phyloP scores from a whole-genome alignment of 305 asterid genomes.

The Ilex paraguariensis region DNA sequence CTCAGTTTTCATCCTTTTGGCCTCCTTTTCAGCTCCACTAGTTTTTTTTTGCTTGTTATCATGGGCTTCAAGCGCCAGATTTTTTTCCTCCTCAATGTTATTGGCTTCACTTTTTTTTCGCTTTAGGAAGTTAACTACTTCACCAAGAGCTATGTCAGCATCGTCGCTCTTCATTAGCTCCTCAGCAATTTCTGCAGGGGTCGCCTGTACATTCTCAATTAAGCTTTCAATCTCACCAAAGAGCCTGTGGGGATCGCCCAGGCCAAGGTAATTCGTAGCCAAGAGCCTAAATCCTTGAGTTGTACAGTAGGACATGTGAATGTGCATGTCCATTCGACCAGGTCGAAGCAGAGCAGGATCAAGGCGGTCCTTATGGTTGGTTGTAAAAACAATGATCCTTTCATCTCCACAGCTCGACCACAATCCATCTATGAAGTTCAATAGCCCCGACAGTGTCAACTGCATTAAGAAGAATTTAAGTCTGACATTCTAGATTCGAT shows the following conservation, averaged over 20 bases:
- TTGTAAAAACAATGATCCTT: constrained; percentile 57
- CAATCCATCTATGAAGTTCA: constrained; percentile 74
- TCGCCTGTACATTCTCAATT: constrained; percentile 21
- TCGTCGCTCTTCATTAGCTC: constrained; percentile 44
- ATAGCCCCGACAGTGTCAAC: constrained; percentile 57
- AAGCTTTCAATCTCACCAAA: constrained; percentile 27
- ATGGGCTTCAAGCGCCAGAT: constrained; percentile 4
- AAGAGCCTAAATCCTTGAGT: constrained; percentile 39
- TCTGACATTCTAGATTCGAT: not conserved
- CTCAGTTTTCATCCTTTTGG: constrained; percentile 2
- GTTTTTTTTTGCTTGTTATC: constrained; percentile 7
- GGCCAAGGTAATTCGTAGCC: constrained; percentile 43
- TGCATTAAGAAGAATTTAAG: constrained; percentile 3
- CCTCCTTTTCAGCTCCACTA: not conserved
- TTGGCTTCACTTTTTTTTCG: constrained; percentile 12
- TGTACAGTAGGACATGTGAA: constrained; percentile 62
- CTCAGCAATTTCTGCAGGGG: constrained; percentile 48
- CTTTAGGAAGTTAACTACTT: constrained; percentile 25
- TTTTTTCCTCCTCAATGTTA: not conserved
- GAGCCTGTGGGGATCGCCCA: constrained; percentile 13
- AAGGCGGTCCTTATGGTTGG: constrained; percentile 52
- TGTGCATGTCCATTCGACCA: constrained; percentile 76
- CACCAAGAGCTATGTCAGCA: constrained; percentile 18
- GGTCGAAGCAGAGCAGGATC: constrained; percentile 70
- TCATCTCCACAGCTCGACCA: constrained; percentile 83